phyloP scores from a whole-genome alignment of 2,329 filamentous ascomycete species.

The Neonectria hederae region DNA sequence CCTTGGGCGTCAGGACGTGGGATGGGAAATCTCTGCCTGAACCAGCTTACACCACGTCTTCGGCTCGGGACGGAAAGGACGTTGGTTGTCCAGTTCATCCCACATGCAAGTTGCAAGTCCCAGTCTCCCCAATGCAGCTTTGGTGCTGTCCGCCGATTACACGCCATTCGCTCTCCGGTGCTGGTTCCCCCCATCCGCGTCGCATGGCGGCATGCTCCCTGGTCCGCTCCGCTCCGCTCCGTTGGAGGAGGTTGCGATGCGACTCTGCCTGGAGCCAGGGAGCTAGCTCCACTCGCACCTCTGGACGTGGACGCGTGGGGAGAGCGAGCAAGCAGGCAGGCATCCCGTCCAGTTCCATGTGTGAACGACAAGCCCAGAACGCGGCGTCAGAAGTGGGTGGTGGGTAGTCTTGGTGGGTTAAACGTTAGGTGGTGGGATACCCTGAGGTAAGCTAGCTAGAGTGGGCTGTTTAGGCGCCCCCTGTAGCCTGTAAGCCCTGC shows the following conservation, averaged over 20 bases:
- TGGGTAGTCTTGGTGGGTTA: constrained; percentile 3
- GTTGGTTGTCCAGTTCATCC: constrained; percentile 1
- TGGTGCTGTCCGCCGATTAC: constrained; percentile 23
- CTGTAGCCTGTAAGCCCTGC: constrained; percentile 11
- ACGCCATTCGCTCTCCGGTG: constrained; percentile 17
- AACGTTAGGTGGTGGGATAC: constrained; percentile 20
- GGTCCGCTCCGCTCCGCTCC: constrained; percentile 13
- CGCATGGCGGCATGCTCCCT: not conserved
- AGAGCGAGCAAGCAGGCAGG: not conserved
- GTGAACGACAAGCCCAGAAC: not conserved
- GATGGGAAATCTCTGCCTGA: not conserved
- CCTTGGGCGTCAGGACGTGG: not conserved
- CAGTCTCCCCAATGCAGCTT: constrained; percentile 20
- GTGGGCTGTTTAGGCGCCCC: constrained; percentile 19
- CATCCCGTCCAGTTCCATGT: constrained; percentile 6
- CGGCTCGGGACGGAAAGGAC: no score
- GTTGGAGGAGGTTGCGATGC: constrained; percentile 9
- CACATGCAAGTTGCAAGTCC: constrained; percentile 18
- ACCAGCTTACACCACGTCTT: not conserved
- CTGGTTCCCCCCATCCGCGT: not conserved
- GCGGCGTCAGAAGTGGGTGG: not conserved
- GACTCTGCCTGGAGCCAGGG: not conserved
- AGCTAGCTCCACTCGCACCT: constrained; percentile 1
- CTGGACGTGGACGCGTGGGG: not conserved
- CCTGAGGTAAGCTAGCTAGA: constrained; percentile 5